Percentiles rank a stretch among this genome's conserved stretches.
Evolutionary conservation across 768 basidiomycete genomes (phyloP).

Genomic region (Podaxis sp.): DNA sequence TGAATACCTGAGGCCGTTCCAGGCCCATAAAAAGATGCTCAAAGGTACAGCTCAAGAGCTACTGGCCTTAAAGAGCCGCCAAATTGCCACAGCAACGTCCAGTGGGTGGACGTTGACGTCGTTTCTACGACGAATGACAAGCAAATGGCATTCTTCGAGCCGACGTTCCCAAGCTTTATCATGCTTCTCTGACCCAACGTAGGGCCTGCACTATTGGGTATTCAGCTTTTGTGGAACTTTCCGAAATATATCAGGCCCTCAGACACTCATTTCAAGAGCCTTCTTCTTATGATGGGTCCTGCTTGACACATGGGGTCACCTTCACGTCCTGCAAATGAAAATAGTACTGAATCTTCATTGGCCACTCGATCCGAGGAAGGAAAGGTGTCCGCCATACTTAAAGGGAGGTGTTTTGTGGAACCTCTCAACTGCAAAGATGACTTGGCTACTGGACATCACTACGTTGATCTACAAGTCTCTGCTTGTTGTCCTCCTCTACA

Average conservation of each 20-base stretch:
- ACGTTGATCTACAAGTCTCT: background rate
- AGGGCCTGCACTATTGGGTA: background rate
- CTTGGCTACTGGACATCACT: background rate
- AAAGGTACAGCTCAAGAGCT: background rate
- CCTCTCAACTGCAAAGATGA: background rate
- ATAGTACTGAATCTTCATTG: background rate
- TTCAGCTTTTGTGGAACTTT: background rate
- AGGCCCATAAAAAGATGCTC: background rate
- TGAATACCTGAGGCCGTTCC: background rate
- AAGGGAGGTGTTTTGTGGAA: background rate
- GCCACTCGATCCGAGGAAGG: background rate
- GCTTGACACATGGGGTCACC: background rate
- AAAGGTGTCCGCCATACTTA: background rate
- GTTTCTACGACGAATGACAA: constrained; percentile 9
- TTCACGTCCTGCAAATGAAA: background rate
- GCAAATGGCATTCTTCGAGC: constrained; percentile 7
- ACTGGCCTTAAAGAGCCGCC: background rate
- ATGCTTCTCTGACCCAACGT: background rate
- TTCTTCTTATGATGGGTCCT: background rate
- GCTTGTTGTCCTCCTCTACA: background rate
- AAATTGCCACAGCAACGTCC: background rate
- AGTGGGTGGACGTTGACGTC: background rate
- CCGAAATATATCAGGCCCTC: background rate
- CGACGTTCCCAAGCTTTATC: background rate
- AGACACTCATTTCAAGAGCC: background rate